Evolutionary conservation across 2,329 filamentous ascomycete species (phyloP).

Genomic region (Pezicula carpinea): DNA sequence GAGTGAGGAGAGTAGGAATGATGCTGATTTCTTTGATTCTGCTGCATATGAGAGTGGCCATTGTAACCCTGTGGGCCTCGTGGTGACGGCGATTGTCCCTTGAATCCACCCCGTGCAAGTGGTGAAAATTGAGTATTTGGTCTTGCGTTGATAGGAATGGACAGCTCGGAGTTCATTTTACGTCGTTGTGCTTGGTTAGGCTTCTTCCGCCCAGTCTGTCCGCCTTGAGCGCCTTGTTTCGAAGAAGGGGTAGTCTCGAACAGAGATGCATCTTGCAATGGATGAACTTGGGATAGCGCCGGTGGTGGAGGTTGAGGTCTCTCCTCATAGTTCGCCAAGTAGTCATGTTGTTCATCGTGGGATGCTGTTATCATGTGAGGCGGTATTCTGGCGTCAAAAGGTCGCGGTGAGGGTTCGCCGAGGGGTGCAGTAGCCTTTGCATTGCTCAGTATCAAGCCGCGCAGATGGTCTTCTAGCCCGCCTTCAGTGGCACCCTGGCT

Average conservation of each 20-base stretch:
- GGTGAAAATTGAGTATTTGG: conserved; percentile 32
- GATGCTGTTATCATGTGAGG: conserved; percentile 19
- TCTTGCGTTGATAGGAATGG: conserved; percentile 46
- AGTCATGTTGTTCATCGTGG: conserved; percentile 16
- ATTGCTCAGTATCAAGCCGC: conserved; percentile 55
- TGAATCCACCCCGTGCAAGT: conserved; percentile 27
- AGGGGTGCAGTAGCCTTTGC: conserved; percentile 19
- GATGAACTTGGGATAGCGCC: conserved; percentile 8
- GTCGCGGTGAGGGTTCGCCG: conserved; percentile 1
- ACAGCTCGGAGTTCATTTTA: conserved; percentile 56
- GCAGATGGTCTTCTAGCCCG: conserved; percentile 51
- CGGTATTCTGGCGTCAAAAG: conserved; percentile 10
- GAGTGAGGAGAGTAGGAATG: conserved; percentile 16
- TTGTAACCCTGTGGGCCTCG: conserved; percentile 7
- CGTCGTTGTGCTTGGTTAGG: conserved; percentile 60
- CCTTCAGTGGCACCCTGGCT: conserved; percentile 7
- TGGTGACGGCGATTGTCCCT: conserved; percentile 18
- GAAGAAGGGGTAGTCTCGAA: neutral
- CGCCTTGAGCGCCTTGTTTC: neutral
- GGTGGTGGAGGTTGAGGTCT: neutral
- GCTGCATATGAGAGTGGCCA: conserved; percentile 25
- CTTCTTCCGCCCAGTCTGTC: conserved; percentile 37
- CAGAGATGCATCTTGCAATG: neutral
- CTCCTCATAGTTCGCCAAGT: conserved; percentile 8
- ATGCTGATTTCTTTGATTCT: conserved; percentile 18